Conservation (phyloP, 2,329 filamentous ascomycete genomes). For the Pleurostoma richardsiae region DNA sequence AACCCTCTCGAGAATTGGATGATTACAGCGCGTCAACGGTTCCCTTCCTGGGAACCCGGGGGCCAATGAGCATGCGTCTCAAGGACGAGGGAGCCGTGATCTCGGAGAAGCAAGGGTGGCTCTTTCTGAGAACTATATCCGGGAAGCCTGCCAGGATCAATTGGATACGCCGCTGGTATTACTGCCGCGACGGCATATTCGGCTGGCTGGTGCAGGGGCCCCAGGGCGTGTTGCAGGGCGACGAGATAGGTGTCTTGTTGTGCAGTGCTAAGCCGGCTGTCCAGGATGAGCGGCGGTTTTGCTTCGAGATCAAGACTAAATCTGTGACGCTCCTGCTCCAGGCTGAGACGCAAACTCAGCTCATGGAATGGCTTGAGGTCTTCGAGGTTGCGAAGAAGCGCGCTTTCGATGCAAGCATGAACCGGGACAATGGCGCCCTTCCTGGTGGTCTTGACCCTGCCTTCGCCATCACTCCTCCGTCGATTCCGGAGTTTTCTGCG, state of each 20-base stretch:
- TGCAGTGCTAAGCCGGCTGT: slow-evolving; percentile 90
- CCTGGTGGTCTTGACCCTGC: slow-evolving; percentile 62
- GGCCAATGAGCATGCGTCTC: slow-evolving; percentile 59
- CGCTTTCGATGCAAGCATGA: slow-evolving; percentile 71
- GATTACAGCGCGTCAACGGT: slow-evolving; percentile 89
- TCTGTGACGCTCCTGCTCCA: slow-evolving; percentile 85
- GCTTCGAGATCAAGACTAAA: slow-evolving; percentile 98
- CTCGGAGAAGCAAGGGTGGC: slow-evolving; percentile 89
- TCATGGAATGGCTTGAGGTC: slow-evolving; percentile 91
- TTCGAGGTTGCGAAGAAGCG: slow-evolving; percentile 94
- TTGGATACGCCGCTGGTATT: slow-evolving; percentile 93
- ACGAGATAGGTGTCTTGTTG: slow-evolving; percentile 90
- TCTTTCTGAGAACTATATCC: slow-evolving; percentile 75
- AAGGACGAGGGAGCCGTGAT: slow-evolving; percentile 43
- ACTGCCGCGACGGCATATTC: slow-evolving; percentile 92
- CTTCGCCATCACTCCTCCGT: slow-evolving; percentile 86
- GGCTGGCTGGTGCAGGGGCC: slow-evolving; percentile 84
- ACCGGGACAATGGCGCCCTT: slow-evolving; percentile 39
- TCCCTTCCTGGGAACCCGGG: slow-evolving; percentile 71
- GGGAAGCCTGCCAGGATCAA: slow-evolving; percentile 87
- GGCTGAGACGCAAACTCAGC: slow-evolving; percentile 83
- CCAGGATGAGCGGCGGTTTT: slow-evolving; percentile 90
- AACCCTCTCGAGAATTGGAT: slow-evolving; percentile 87
- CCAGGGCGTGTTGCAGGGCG: slow-evolving; percentile 88
- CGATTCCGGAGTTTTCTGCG: slow-evolving; percentile 85